Conservation (phyloP, 345 rosid genomes). For the Hevea brasiliensis region DNA sequence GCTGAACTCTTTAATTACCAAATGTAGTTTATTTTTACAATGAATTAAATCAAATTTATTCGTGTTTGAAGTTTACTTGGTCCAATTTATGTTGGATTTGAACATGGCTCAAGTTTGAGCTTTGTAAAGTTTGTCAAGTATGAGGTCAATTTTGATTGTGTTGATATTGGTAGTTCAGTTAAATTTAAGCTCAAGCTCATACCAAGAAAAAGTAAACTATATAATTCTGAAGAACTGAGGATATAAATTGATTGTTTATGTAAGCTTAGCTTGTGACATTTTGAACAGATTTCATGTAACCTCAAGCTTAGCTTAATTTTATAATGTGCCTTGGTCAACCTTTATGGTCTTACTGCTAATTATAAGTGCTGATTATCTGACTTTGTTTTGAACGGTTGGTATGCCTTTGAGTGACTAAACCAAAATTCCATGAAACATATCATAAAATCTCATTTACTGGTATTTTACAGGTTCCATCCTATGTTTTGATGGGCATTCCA, state of each 20-base stretch:
- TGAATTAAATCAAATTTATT: background rate
- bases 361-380: background rate
- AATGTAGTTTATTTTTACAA: background rate
- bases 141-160: background rate
- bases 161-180: background rate
- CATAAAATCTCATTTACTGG: background rate
- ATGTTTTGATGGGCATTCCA: conserved; percentile 65
- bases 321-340: background rate
- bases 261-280: background rate
- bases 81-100: background rate
- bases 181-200: background rate
- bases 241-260: background rate
- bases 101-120: background rate
- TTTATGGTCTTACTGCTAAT: background rate
- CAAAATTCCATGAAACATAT: background rate
- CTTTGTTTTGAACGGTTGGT: conserved; percentile 1
- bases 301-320: conserved; percentile 1
- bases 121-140: background rate
- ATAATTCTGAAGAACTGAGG: too few relatives aligned
- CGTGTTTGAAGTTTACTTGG: background rate
- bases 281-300: background rate
- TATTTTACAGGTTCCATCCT: conserved; percentile 61
- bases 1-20: background rate
- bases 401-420: conserved; percentile 6
- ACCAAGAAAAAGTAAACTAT: too few relatives aligned